Evolutionary conservation across 2,329 filamentous ascomycete genomes (phyloP), one percentile per base, ranked within the genome.

Genomic region (Xylariaceae sp.): DNA sequence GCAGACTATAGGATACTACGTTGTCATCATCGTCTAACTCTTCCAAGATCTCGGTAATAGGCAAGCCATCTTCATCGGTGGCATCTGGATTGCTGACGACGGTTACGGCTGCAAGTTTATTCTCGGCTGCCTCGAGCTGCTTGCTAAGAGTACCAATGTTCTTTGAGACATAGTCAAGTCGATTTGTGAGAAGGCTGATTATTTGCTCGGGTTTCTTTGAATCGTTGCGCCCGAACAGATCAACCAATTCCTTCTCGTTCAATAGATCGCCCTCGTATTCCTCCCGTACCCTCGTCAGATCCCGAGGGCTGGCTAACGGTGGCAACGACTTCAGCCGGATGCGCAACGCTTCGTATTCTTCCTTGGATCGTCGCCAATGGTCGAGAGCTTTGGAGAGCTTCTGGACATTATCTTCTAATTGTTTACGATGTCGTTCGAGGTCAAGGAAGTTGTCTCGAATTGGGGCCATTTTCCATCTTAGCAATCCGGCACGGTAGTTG

Each of bases 21-120:
- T 96, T 95, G 53, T 88, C 95, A 10, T 96, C 85, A 7, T 97
- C 93, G 68, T 98, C 95, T 20, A 98, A 79, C 75, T 96, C 86
- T 74, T 99, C 95, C 52, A 91, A 80, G 62, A 99, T 98, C 66
- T 98, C 95, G 29, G 89, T 93, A 56, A 98, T 83, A 0, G 92
- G 90, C 49, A 92, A 77, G 1, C 86, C 87, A 12, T 87, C 86
- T 57, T 89, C 88, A 57, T 89, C 86, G 50, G 78, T 79, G 44
- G 81, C 78, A 51, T 87, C 85, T 0, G 87, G 82, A 20, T 86
- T 81, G 53, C 81, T 82, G 43, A 85, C 73, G 2, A 86, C 76
- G 9, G 84, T 78, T 10, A 88, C 80, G 9, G 84, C 84, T 16
- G 85, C 84, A 47, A 93, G 76, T 67, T 89, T 89, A 59, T 87